Base-by-base conservation (phyloP, 2,329 filamentous ascomycete species). In the Epichloe coenophiala region DNA sequence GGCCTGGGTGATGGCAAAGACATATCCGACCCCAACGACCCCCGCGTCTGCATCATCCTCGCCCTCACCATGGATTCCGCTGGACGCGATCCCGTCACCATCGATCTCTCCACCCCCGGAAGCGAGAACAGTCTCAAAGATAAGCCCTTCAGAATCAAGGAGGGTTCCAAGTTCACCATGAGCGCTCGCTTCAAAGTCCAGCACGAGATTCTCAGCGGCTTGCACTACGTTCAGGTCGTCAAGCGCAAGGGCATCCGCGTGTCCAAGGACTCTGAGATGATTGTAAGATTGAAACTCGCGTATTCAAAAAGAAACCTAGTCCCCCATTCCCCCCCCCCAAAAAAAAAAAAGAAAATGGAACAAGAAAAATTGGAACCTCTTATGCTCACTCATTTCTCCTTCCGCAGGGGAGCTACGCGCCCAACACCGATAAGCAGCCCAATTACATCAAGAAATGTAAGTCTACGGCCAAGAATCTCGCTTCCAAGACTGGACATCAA, bases 221-320 rank as follows among this genome's bases (percentile, higher is more conserved):
- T 98, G 65, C 94, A 96, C 73, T 98, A 97, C 68, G 80, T 98
- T 52, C 93, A 98, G 72, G 79, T 89, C 40, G 86, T 96, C 55
- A 95, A 93, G 78, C 78, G 90, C 60, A 89, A 89, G 76, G 86
- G 87, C 50, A 77, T 97, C 65, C 81, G 80, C 53, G 81, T 91
- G 54, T 87, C 85, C 74, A 98, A 96, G 80, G 86, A 93, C 63
- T 86, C 94, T 61, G 91, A 97, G 74, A 98, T 98, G 93, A 86
- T 98, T 78, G 89, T 93, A 38, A 50, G 50, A 39, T 27, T 6
- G n/a, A 13, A 13, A 5, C 13, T 19, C 19, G 23, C 4, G 27
- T n/a, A 3, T 15, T 12, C 3, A 6, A 27, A 33, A 23, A 31
- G 13, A 40, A 40, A 17, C 2, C 15, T 5, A 41, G 17, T 0